Evolutionary conservation across 352 stramenopile species (phyloP).

Genomic region (Pythium apleroticum): DNA sequence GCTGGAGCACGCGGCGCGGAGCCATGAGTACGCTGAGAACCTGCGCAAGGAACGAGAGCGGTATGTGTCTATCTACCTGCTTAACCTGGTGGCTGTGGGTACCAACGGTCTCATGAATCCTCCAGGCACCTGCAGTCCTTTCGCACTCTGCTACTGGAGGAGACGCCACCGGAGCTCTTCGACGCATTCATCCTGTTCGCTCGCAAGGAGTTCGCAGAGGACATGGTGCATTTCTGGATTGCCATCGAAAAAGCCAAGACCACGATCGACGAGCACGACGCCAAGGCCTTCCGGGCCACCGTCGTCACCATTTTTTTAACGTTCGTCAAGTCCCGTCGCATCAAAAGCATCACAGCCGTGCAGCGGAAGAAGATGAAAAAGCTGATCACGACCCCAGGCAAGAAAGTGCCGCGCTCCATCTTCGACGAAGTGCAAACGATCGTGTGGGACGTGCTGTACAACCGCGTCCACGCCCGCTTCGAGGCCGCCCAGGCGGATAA

Average conservation of each 20-base stretch:
- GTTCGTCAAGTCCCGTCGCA: constrained; percentile 59
- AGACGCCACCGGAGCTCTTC: constrained; percentile 27
- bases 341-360: constrained; percentile 62
- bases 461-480: constrained; percentile 52
- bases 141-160: constrained; percentile 37
- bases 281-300: constrained; percentile 41
- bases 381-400: constrained; percentile 54
- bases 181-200: constrained; percentile 45
- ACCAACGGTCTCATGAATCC: not conserved
- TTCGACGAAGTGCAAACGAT: constrained; percentile 59
- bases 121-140: constrained; percentile 40
- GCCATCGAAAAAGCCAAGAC: constrained; percentile 58
- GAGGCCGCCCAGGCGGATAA: not conserved
- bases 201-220: constrained; percentile 51
- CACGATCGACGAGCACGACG: constrained; percentile 17
- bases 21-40: constrained; percentile 5
- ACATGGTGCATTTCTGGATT: constrained; percentile 60
- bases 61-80: constrained; percentile 9
- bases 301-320: constrained; percentile 53
- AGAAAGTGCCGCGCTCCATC: constrained; percentile 39
- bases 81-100: too few relatives aligned
- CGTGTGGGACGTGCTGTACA: constrained; percentile 62
- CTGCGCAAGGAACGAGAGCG: constrained; percentile 10
- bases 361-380: constrained; percentile 75
- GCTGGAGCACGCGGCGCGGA: constrained; percentile 9